These are phyloP conservation scores for Brasenia schreberi DNA, from an alignment of 164 flowering plant species.

Conservation along the genomic window DNA sequence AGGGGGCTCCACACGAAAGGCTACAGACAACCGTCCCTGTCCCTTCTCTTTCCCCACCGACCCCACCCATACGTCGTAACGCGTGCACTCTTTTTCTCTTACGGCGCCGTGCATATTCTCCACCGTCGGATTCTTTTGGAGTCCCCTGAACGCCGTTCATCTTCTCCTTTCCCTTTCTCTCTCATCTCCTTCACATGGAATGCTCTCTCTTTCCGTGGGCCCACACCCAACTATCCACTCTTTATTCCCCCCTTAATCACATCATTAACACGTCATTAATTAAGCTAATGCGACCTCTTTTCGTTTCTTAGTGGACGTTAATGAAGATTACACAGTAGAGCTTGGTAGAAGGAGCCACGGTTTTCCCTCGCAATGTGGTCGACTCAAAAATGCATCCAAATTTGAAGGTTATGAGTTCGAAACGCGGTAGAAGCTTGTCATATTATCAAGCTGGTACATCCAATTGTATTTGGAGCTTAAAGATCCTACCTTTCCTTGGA, in stretches of 20 bases:
- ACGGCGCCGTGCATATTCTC: background rate
- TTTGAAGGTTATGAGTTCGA: too few relatives aligned
- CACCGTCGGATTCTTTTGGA: too few relatives aligned
- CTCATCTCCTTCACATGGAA: background rate
- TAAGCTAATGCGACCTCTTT: too few relatives aligned
- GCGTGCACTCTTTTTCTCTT: background rate
- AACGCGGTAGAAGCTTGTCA: too few relatives aligned
- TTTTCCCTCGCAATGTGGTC: too few relatives aligned
- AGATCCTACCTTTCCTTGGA: too few relatives aligned
- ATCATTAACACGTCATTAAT: background rate
- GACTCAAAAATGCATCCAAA: too few relatives aligned
- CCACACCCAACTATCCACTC: background rate
- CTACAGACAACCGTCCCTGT: background rate
- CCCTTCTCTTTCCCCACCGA: background rate
- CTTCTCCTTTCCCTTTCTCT: background rate
- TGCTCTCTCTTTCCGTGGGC: background rate
- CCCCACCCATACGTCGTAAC: background rate
- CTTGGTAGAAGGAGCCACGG: too few relatives aligned
- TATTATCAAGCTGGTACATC: too few relatives aligned
- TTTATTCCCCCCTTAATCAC: background rate
- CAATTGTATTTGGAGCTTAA: too few relatives aligned
- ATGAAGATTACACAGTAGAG: too few relatives aligned
- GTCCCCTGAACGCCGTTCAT: background rate
- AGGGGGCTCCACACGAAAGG: background rate
- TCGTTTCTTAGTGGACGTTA: too few relatives aligned